These are phyloP conservation scores for Pythium plurisporium DNA, from an alignment of 352 stramenopile genomes.

Conservation along the genomic window DNA sequence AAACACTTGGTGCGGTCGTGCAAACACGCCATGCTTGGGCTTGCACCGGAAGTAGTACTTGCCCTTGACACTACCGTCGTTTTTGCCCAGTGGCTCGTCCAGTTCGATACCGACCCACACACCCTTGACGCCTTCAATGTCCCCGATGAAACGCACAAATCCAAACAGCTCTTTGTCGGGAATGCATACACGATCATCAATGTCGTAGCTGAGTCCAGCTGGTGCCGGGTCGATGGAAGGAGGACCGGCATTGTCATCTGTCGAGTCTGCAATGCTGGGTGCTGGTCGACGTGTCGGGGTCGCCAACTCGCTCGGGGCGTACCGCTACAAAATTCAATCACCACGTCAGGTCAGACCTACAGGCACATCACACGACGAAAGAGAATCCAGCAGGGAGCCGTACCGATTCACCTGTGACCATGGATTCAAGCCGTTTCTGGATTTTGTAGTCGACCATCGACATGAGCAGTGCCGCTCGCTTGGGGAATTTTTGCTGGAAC, in stretches of 20 bases:
- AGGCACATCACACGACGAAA: not conserved
- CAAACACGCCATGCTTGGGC: slow-evolving; percentile 77
- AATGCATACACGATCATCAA: slow-evolving; percentile 80
- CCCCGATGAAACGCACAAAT: slow-evolving; percentile 69
- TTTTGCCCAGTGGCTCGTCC: slow-evolving; percentile 72
- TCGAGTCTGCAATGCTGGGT: slow-evolving; percentile 20
- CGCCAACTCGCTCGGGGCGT: slow-evolving; percentile 1
- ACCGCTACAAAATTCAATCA: not conserved
- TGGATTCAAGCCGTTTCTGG: slow-evolving; percentile 66
- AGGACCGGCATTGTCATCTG: slow-evolving; percentile 36
- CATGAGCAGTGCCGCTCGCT: slow-evolving; percentile 60
- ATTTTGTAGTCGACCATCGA: slow-evolving; percentile 78
- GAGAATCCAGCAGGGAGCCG: no score
- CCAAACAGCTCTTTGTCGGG: slow-evolving; percentile 81
- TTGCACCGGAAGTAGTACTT: slow-evolving; percentile 77
- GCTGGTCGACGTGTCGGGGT: not conserved
- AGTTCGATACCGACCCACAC: slow-evolving; percentile 77
- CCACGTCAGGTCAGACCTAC: not conserved
- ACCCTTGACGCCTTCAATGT: slow-evolving; percentile 67
- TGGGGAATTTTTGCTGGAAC: slow-evolving; percentile 79
- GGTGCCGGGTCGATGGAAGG: slow-evolving; percentile 1
- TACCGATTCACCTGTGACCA: slow-evolving; percentile 30
- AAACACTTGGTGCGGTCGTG: slow-evolving; percentile 71
- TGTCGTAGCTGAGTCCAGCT: slow-evolving; percentile 38
- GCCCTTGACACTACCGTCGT: slow-evolving; percentile 80